Conservation (phyloP, 1,139 yeast species). For the Lizanozyma gosingica region DNA sequence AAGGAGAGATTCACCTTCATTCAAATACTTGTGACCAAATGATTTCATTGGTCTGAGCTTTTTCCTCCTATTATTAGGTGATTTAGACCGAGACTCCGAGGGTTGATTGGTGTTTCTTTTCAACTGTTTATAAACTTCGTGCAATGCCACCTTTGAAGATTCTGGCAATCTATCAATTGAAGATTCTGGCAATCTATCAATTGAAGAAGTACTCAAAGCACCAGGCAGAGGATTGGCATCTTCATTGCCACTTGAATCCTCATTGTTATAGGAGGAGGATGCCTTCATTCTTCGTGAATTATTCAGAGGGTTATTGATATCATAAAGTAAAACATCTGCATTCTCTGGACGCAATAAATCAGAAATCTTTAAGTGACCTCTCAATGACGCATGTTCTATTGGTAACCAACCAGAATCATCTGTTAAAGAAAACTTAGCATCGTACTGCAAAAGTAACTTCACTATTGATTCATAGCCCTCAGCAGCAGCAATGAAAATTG, state of each 20-base stretch:
- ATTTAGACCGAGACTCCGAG: conserved; percentile 16
- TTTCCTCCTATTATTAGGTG: conserved; percentile 19
- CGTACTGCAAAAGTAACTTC: conserved; percentile 40
- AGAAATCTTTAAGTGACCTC: conserved; percentile 78
- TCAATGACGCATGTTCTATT: conserved; percentile 86
- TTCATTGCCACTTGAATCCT: conserved; percentile 6
- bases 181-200: conserved; percentile 35
- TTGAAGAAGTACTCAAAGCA: conserved; percentile 13
- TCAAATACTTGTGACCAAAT: conserved; percentile 75
- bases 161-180: too few relatives aligned
- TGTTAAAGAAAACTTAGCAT: conserved; percentile 45
- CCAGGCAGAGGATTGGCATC: conserved; percentile 6
- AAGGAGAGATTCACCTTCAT: conserved; percentile 55
- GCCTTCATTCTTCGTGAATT: conserved; percentile 20
- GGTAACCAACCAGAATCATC: conserved; percentile 97
- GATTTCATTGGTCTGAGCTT: conserved; percentile 56
- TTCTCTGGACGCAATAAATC: conserved; percentile 45
- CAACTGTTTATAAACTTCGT: conserved; percentile 33
- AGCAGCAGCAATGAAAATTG: conserved; percentile 82
- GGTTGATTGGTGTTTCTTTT: conserved; percentile 13
- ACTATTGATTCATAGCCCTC: conserved; percentile 67
- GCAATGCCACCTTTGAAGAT: conserved; percentile 10
- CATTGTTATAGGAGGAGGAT: neutral
- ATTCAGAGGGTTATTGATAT: conserved; percentile 30
- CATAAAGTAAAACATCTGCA: conserved; percentile 26